Evolutionary conservation across 306 rosid genomes (phyloP).

Genomic region (Mucuna pruriens): DNA sequence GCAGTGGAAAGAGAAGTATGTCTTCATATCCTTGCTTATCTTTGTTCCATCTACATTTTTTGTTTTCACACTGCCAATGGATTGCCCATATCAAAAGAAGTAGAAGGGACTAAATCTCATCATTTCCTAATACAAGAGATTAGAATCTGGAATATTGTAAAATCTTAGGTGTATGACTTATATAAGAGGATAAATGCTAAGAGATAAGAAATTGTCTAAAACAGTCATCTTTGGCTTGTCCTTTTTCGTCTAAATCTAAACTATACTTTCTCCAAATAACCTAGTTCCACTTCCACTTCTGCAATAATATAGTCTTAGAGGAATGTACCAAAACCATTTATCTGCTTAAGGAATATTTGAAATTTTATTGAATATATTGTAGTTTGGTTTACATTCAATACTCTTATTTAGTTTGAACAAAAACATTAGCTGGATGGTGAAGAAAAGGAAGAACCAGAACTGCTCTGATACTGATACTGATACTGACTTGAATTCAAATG

Average conservation of each 20-base stretch:
- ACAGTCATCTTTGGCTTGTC: neutral
- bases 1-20: conserved; percentile 99
- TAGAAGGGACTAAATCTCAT: neutral
- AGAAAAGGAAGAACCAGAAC: neutral
- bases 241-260: neutral
- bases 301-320: neutral
- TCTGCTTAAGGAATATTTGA: neutral
- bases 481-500: neutral
- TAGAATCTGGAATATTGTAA: neutral
- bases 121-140: neutral
- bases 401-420: neutral
- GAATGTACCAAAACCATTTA: neutral
- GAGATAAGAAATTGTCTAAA: conserved; percentile 1
- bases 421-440: neutral
- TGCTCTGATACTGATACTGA: neutral
- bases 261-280: neutral
- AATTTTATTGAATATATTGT: neutral
- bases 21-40: conserved; percentile 38
- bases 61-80: conserved; percentile 9
- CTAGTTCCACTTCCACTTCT: neutral
- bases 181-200: conserved; percentile 8
- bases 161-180: neutral
- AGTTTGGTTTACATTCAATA: neutral
- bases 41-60: conserved; percentile 35
- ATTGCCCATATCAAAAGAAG: neutral